Conservation (phyloP, 2,329 filamentous ascomycete genomes). For the Venturia effusa region DNA sequence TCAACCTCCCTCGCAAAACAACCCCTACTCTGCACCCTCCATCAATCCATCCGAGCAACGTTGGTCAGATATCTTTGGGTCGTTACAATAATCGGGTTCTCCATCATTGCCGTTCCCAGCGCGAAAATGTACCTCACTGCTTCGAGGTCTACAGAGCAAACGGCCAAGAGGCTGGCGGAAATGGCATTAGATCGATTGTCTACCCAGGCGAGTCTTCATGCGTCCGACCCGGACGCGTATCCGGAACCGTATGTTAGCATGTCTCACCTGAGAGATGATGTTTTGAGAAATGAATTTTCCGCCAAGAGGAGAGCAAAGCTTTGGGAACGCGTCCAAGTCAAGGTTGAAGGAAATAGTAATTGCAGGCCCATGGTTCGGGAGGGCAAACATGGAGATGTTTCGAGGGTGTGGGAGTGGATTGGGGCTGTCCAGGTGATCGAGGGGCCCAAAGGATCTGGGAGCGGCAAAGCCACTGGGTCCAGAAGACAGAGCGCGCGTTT, state of each 20-base stretch:
- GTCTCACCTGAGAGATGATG: slow-evolving; percentile 82
- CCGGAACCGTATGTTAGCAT: slow-evolving; percentile 76
- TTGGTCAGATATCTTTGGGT: slow-evolving; percentile 72
- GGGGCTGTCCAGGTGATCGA: slow-evolving; percentile 44
- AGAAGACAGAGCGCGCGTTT: background rate
- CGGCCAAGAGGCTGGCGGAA: slow-evolving; percentile 73
- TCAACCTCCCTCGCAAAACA: slow-evolving; percentile 86
- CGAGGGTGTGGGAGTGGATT: slow-evolving; percentile 59
- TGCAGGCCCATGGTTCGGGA: slow-evolving; percentile 67
- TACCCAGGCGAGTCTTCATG: slow-evolving; percentile 72
- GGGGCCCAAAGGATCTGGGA: slow-evolving; percentile 17
- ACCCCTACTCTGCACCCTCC: slow-evolving; percentile 73
- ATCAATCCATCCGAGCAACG: slow-evolving; percentile 65
- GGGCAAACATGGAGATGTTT: slow-evolving; percentile 42
- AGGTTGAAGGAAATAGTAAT: slow-evolving; percentile 92
- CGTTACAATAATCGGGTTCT: slow-evolving; percentile 34
- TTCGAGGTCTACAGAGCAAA: slow-evolving; percentile 52
- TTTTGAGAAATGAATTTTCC: slow-evolving; percentile 71
- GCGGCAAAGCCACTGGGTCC: background rate
- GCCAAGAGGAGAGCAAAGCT: slow-evolving; percentile 65
- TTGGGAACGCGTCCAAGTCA: slow-evolving; percentile 70
- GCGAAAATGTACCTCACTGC: slow-evolving; percentile 28
- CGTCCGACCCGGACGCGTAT: slow-evolving; percentile 47
- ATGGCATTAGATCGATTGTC: slow-evolving; percentile 68
- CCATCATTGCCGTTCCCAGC: background rate